Evolutionary conservation across 495 filamentous ascomycete species (phyloP).

Genomic region (Penicillium macrosclerotiorum): DNA sequence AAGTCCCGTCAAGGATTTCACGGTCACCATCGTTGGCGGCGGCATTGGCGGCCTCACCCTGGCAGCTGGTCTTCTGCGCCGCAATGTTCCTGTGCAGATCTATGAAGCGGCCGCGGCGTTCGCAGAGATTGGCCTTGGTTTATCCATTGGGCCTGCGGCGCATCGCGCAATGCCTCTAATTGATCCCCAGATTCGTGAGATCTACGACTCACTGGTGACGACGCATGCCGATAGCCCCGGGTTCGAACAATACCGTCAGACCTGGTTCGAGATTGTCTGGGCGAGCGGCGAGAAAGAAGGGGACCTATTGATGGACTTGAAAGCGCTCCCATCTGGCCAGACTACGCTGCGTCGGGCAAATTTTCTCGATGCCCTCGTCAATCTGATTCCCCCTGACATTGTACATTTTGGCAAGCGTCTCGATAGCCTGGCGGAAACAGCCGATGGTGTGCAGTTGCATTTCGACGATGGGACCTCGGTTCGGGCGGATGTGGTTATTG

Average conservation of each 20-base stretch:
- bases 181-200: constrained; percentile 37
- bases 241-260: constrained; percentile 19
- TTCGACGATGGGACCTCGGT: constrained; percentile 37
- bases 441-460: constrained; percentile 14
- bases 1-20: constrained; percentile 23
- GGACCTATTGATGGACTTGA: constrained; percentile 28
- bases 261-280: constrained; percentile 32
- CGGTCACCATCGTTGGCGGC: constrained; percentile 58
- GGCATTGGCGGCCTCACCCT: constrained; percentile 60
- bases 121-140: constrained; percentile 58
- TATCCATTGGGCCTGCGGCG: constrained; percentile 58
- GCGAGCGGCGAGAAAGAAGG: constrained; percentile 21
- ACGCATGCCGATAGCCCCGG: constrained; percentile 29
- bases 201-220: constrained; percentile 34
- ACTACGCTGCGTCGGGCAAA: constrained; percentile 51
- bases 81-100: constrained; percentile 45
- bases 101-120: constrained; percentile 55
- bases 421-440: constrained; percentile 14
- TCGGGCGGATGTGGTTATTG: constrained; percentile 46
- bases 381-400: constrained; percentile 46
- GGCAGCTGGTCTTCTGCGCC: constrained; percentile 53
- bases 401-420: constrained; percentile 36
- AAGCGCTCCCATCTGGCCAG: constrained; percentile 32
- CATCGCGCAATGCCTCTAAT: constrained; percentile 52
- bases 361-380: constrained; percentile 59